Conservation (phyloP, 371 early-diverging fungal species). For the Neoconidiobolus thromboides region DNA sequence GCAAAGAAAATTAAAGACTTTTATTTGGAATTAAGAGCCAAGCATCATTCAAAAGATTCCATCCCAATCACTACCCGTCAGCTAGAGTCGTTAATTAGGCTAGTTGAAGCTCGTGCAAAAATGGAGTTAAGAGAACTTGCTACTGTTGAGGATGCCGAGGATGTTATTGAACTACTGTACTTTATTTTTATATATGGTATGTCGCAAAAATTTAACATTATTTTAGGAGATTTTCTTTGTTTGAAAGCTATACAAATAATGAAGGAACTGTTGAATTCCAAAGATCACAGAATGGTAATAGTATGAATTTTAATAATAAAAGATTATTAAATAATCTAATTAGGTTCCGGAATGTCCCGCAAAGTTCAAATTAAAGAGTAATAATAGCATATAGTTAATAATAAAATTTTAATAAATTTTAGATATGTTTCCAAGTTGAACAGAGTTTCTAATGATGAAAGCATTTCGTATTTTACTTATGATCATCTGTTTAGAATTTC, state of each 20-base stretch:
- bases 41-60: conserved; percentile 43
- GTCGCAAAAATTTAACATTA: background rate
- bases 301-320: background rate
- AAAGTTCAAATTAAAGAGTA: conserved; percentile 5
- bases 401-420: background rate
- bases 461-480: conserved; percentile 30
- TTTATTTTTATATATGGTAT: background rate
- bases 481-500: conserved; percentile 27
- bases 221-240: conserved; percentile 16
- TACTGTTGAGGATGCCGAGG: conserved; percentile 68
- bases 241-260: conserved; percentile 10
- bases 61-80: conserved; percentile 95
- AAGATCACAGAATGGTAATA: conserved; percentile 14
- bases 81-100: conserved; percentile 94
- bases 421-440: conserved; percentile 35
- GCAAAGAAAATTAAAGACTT: conserved; percentile 37
- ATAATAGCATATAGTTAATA: background rate
- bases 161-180: conserved; percentile 58
- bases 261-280: conserved; percentile 5
- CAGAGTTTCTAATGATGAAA: conserved; percentile 21
- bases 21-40: conserved; percentile 48
- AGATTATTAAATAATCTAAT: background rate
- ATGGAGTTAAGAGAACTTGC: conserved; percentile 66
- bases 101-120: conserved; percentile 96
- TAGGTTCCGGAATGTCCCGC: conserved; percentile 1